A percentile compares a stretch with the other conserved stretches of the same genome.
Evolutionary conservation across 108 stramenopile genomes (phyloP).

Genomic region (Fistulifera pelliculosa): DNA sequence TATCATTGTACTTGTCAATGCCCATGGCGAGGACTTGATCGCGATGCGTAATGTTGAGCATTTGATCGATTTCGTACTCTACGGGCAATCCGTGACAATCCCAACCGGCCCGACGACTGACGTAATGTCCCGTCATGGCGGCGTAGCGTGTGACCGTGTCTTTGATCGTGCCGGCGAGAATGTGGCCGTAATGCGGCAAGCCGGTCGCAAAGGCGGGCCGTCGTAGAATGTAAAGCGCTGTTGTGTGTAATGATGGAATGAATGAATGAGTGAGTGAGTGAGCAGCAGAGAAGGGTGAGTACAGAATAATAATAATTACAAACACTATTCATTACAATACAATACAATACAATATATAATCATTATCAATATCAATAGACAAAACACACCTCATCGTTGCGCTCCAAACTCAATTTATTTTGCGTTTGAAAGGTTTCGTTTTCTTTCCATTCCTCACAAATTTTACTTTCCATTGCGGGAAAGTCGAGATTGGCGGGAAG

Average conservation of each 20-base stretch:
- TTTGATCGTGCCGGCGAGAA: conserved; percentile 99
- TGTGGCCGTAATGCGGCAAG: conserved; percentile 98
- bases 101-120: conserved; percentile 96
- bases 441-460: conserved; percentile 66
- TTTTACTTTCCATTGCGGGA: conserved; percentile 70
- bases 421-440: conserved; percentile 70
- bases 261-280: too few species aligned
- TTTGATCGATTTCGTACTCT: conserved; percentile 98
- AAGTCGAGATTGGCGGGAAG: conserved; percentile 76
- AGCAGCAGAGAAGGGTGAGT: too few species aligned
- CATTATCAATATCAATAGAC: too few species aligned
- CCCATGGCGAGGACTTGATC: conserved; percentile 96
- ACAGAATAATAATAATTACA: too few species aligned
- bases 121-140: conserved; percentile 86
- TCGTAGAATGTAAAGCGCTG: conserved; percentile 97
- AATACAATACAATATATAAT: too few species aligned
- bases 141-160: conserved; percentile 98
- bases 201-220: conserved; percentile 99
- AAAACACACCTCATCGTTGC: conserved; percentile 67
- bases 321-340: too few species aligned
- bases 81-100: conserved; percentile 99
- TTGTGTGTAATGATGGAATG: too few species aligned
- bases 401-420: conserved; percentile 49
- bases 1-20: conserved; percentile 95
- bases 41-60: conserved; percentile 88